A percentile compares a stretch with the other conserved stretches of the same genome.
Conservation (phyloP, 1,284 basidiomycete genomes). For the Apiotrichum porosum region DNA sequence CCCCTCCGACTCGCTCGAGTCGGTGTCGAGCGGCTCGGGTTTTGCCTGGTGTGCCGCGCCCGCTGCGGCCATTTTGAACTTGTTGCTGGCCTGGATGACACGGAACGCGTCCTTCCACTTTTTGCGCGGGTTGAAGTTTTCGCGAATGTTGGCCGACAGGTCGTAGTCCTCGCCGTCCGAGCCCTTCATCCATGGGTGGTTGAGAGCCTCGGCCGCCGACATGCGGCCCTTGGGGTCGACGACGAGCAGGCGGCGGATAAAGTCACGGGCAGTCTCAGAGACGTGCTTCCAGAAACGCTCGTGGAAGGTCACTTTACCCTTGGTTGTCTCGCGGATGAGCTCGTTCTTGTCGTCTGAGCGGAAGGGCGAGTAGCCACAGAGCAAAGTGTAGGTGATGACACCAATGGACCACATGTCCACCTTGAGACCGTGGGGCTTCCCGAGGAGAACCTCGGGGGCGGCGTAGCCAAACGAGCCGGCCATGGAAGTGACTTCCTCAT, state of each 20-base stretch:
- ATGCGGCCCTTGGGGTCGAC: conserved; percentile 68
- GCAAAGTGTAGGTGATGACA: conserved; percentile 85
- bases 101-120: conserved; percentile 34
- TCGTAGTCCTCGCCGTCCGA: conserved; percentile 59
- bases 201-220: conserved; percentile 68
- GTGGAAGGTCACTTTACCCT: conserved; percentile 81
- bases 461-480: conserved; percentile 93
- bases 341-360: conserved; percentile 72
- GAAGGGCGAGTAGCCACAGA: conserved; percentile 93
- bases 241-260: conserved; percentile 69
- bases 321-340: conserved; percentile 74
- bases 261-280: conserved; percentile 49
- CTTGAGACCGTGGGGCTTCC: conserved; percentile 78
- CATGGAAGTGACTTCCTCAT: conserved; percentile 71
- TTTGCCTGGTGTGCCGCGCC: neutral
- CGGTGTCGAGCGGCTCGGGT: conserved; percentile 5
- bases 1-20: conserved; percentile 1
- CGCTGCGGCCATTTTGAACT: conserved; percentile 3
- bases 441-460: conserved; percentile 83
- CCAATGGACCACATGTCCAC: conserved; percentile 94
- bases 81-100: conserved; percentile 14
- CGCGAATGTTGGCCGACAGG: conserved; percentile 62
- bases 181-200: conserved; percentile 52
- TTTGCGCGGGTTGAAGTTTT: conserved; percentile 53
- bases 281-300: conserved; percentile 92